phyloP scores from a whole-genome alignment of 805 yeast species.

The Metschnikowia cerradonensis region DNA sequence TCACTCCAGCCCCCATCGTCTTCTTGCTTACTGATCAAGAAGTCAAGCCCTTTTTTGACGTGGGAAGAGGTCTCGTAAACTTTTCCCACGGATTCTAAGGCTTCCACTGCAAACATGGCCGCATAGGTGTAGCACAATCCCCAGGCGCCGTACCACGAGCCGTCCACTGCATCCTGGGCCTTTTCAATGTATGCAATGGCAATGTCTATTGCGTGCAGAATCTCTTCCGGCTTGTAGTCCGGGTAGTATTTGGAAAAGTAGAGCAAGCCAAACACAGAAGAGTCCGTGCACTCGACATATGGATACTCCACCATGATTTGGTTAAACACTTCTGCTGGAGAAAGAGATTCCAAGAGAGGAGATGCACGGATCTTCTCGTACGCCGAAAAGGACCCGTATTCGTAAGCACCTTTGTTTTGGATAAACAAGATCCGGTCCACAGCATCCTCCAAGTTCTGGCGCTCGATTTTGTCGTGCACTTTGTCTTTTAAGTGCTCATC shows the following conservation, averaged over 20 bases:
- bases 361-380: constrained; percentile 87
- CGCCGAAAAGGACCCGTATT: constrained; percentile 88
- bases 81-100: constrained; percentile 66
- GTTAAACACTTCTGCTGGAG: constrained; percentile 98
- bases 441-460: constrained; percentile 55
- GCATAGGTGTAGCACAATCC: constrained; percentile 96
- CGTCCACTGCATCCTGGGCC: constrained; percentile 65
- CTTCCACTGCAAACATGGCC: constrained; percentile 96
- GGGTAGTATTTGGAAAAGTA: constrained; percentile 65
- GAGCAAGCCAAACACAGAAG: constrained; percentile 83
- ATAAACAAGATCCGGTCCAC: constrained; percentile 71
- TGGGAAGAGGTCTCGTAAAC: constrained; percentile 56
- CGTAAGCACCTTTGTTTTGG: constrained; percentile 76
- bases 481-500: constrained; percentile 42
- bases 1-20: constrained; percentile 98
- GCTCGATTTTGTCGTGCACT: constrained; percentile 45
- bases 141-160: constrained; percentile 99
- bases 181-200: constrained; percentile 70
- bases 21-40: constrained; percentile 68
- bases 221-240: constrained; percentile 61
- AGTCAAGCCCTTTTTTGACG: constrained; percentile 80
- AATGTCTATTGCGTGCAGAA: constrained; percentile 61
- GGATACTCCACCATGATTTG: constrained; percentile 99
- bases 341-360: constrained; percentile 66
- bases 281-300: constrained; percentile 96